Evolutionary conservation across 2,329 filamentous ascomycete genomes (phyloP).

Genomic region (Decorospora gaudefroyi): DNA sequence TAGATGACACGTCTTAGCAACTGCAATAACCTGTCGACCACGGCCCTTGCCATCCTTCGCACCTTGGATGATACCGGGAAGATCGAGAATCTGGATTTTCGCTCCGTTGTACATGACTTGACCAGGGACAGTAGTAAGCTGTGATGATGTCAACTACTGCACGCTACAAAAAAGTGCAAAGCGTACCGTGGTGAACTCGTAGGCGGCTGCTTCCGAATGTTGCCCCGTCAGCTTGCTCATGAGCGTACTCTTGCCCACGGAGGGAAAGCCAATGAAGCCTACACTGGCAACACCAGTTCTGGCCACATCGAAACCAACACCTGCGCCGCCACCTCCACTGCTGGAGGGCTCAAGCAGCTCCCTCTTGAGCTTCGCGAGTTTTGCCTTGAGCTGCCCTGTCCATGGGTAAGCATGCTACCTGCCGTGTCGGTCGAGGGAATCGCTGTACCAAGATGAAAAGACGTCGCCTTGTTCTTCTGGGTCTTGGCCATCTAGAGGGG

Average conservation of each 20-base stretch:
- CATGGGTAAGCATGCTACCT: conserved; percentile 29
- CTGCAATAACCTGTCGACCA: conserved; percentile 97
- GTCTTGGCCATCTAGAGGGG: conserved; percentile 80
- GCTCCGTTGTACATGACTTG: conserved; percentile 97
- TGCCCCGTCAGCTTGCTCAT: conserved; percentile 95
- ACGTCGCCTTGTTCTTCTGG: conserved; percentile 96
- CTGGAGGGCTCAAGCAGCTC: conserved; percentile 85
- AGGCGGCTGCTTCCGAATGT: conserved; percentile 94
- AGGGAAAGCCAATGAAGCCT: conserved; percentile 97
- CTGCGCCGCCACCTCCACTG: conserved; percentile 81
- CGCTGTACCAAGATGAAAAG: conserved; percentile 75
- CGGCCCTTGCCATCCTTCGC: conserved; percentile 97
- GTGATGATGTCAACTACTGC: conserved; percentile 17
- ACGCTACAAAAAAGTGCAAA: background rate
- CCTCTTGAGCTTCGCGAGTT: conserved; percentile 95
- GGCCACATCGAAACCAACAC: conserved; percentile 93
- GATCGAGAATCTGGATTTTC: conserved; percentile 96
- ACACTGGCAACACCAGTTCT: conserved; percentile 96
- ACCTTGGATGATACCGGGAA: conserved; percentile 98
- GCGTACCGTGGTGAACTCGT: conserved; percentile 86
- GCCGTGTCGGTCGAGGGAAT: conserved; percentile 1
- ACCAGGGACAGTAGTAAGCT: conserved; percentile 89
- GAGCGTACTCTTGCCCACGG: conserved; percentile 96
- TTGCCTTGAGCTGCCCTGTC: conserved; percentile 86
- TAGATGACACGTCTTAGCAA: conserved; percentile 97